Evolutionary conservation across 148 eudicot species (phyloP), one percentile per base, ranked within the genome.

Genomic region (Arbutus unedo): DNA sequence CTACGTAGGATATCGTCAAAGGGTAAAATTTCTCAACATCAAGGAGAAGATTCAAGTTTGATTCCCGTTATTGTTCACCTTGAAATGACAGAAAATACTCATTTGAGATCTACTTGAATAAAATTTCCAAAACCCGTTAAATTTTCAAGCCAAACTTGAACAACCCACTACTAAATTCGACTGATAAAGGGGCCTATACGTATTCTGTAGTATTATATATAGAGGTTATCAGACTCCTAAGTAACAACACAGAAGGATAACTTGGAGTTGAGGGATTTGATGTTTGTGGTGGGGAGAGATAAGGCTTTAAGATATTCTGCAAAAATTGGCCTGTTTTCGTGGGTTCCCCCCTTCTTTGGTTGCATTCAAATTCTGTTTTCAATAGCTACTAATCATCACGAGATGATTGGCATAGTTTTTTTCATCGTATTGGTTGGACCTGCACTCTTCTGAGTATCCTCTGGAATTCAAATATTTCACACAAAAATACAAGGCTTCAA

Each of bases 401-500:
- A 47, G 81, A 45, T 79, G 81, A 79, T 79, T 70, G 56, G 71
- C 50, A 43, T 18, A 31, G 38, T 31, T 31, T 31, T 31, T 79
- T 79, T 79, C 62, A 73, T 79, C 81, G 45, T 79, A 62, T 62
- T 60, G 56, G 56, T 45, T 59, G 81, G 66, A 78, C 18, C 66
- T 41, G 18, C 68, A 78, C 43, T 0, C 19, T 85, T 68, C 81
- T 5, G n/a, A 10, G 59, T 2, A 18, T 51, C 13, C 62, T 47
- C 74, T 43, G 16, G 57, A 54, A 64, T 15, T 48, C 74, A 64
- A 8, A 21, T n/a, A 43, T 23, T 72, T 15, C 11, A 31, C 38
- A 31, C 38, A 31, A 77, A 81, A 77, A 77, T 57, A 77, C 49
- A 85, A 77, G 25, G 19, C 66, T 79, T 74, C 82, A 79, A 82